Base-by-base conservation (phyloP, 1,284 basidiomycete genomes). In the Entoloma clypeatum region DNA sequence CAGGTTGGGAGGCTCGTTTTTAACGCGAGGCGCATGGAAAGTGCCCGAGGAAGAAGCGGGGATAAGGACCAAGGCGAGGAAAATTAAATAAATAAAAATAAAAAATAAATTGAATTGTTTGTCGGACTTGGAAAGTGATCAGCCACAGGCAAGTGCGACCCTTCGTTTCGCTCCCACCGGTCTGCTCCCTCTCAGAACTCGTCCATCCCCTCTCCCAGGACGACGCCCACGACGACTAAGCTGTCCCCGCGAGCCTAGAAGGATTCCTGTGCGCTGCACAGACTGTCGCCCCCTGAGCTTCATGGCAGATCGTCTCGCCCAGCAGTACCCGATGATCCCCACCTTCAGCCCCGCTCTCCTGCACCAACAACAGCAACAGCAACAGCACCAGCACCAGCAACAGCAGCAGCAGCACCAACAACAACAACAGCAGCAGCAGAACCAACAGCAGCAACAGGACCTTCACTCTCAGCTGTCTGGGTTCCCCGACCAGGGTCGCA, bases 251-350 rank as follows among this genome's bases (percentile, higher is more conserved):
- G n/a, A n/a, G n/a, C n/a, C n/a, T n/a, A n/a, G n/a, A n/a, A n/a
- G n/a, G n/a, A n/a, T 45, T 45, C 36, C 41, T 54, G 48, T 54
- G 52, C 55, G 61, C 51, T 55, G 49, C 48, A 41, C 41, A 43
- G 50, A 43, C 43, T 41, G 52, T 54, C 50, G 47, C 50, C 50
- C 36, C 52, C 60, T 50, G 63, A 64, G n/a, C n/a, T 64, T 61
- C 51, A 80, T 81, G 79, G 75, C 75, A 58, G 79, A 80, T 73
- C 78, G 75, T 59, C 55, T 68, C 40, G 58, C 69, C 53, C 64
- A 65, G n/a, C n/a, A n/a, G 57, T 79, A 79, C 57, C 46, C 67
- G 49, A 69, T 74, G 67, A 63, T 73, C 40, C 55, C 73, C 40
- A 71, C 65, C 58, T 72, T 75, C 59, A 64, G 67, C 41, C 56